Base-by-base conservation (phyloP, 2,329 filamentous ascomycete genomes). In the Teratosphaeria nubilosa region DNA sequence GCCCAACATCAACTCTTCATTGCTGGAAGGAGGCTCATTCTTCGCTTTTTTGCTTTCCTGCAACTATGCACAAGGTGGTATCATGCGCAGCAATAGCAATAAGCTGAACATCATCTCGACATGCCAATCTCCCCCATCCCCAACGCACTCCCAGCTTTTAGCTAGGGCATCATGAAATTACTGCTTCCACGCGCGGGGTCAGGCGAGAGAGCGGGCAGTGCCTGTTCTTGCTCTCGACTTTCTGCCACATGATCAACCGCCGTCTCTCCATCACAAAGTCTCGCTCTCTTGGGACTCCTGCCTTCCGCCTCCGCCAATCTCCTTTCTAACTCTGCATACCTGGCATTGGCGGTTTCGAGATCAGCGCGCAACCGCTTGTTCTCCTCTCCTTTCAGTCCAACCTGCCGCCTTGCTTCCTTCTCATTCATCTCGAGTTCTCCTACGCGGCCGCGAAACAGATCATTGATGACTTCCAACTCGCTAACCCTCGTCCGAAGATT, bases 401-500 rank as follows among this genome's bases (percentile, higher is more conserved):
- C 75, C 63, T 82, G 79, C 68, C 84, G 75, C 69, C 86, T 76
- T 56, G 87, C 83, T 53, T 82, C 84, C 53, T 82, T 82, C 69
- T 92, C 88, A 68, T 87, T 87, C 64, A 86, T 83, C 70, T 95
- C 90, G 13, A 94, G 79, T 70, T 94, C 80, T 70, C 85, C 73
- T 48, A 96, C 84, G 11, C 77, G 75, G 60, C 87, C 86, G 52
- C 78, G 76, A 71, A 87, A 88, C 22, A 88, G 74, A 56, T 86
- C 82, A 68, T 85, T 96, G 77, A 99, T 96, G 56, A 99, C 83
- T 71, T 99, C 94, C 25, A 99, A 81, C 73, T 99, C 94, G 66
- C 87, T 94, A 34, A 99, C 92, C 50, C 94, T 86, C 0, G 94
- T 99, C 76, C 95, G 95, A n/a, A 97, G 80, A 55, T 86, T 87